Base-by-base conservation (phyloP, 139 green algal species). In the Diplosphaera chodatii region DNA sequence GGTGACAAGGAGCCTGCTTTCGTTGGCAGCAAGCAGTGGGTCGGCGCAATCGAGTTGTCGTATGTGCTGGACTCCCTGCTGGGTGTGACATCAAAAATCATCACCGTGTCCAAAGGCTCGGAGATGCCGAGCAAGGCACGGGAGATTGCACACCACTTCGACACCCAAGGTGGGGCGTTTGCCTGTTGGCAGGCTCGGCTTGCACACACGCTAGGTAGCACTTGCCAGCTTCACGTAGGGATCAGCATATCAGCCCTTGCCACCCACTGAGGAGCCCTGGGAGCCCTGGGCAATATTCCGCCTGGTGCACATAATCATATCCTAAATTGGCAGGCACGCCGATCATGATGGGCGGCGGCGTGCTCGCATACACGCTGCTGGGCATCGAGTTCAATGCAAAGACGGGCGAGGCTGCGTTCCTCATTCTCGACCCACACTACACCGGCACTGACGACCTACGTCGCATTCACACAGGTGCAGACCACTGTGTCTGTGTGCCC, bases 381-480 rank as follows among this genome's bases (percentile, higher is more conserved):
- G 93, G 93, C 1, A 86, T 98, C 13, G 82, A 89, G n/a, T 96
- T 88, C 63, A 86, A 97, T 69, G 89, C 94, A 74, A 31, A 56
- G 15, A 96, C 85, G 3, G 94, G 92, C 6, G 87, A 96, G 29
- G 88, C 80, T 32, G 89, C 89, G 0, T 97, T 97, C 74, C 82
- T 98, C 8, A 98, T 98, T 37, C 83, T 98, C 31, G 94, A 98
- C 78, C 94, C 94, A 0, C 94, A 98, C 78, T 98, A 96, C 80
- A 97, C 88, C 0, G 94, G 93, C 28, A 71, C 67, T 72, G 83
- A 84, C 37, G 70, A 96, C 34, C 48, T 96, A 20, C 83, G 78
- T 28, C 85, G 79, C 21, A 93, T 98, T 28, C 81, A 89, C 4
- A 62, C 40, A 21, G 75, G 74, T 72, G 13, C n/a, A n/a, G n/a